phyloP scores from a whole-genome alignment of 108 stramenopile genomes.

The Chaetoceros tenuissimus region DNA sequence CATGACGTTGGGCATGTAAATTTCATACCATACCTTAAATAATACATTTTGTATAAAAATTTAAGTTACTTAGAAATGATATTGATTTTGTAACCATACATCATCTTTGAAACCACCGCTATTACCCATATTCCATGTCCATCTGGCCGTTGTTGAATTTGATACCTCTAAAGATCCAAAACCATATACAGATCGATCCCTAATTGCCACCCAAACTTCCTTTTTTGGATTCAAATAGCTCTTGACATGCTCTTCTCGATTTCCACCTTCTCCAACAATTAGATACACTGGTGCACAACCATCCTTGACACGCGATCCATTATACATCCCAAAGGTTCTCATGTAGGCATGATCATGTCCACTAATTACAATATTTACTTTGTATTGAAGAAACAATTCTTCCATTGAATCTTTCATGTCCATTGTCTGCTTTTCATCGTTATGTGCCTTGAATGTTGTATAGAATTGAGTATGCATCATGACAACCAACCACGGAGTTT shows the following conservation, averaged over 20 bases:
- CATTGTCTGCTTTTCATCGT: slow-evolving; percentile 41
- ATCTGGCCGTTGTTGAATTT: slow-evolving; percentile 67
- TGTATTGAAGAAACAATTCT: slow-evolving; percentile 54
- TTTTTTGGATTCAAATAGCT: slow-evolving; percentile 30
- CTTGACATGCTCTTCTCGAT: slow-evolving; percentile 65
- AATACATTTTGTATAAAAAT: too few species aligned
- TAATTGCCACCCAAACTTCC: slow-evolving; percentile 80
- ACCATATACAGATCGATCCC: slow-evolving; percentile 74
- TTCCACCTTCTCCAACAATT: slow-evolving; percentile 90
- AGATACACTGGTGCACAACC: slow-evolving; percentile 61
- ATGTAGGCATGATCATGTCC: slow-evolving; percentile 93
- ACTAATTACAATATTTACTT: slow-evolving; percentile 79
- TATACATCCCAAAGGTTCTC: slow-evolving; percentile 47
- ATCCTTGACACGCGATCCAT: slow-evolving; percentile 23
- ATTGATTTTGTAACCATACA: too few species aligned
- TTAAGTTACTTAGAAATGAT: too few species aligned
- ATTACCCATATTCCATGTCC: slow-evolving; percentile 26
- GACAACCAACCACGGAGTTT: slow-evolving; percentile 80
- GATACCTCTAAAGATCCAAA: slow-evolving; percentile 62
- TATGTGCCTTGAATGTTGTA: slow-evolving; percentile 67
- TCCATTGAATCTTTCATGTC: slow-evolving; percentile 49
- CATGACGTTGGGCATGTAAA: too few species aligned
- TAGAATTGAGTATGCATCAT: slow-evolving; percentile 76
- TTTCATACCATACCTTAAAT: too few species aligned
- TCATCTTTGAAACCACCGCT: too few species aligned